These are phyloP conservation scores for Elaeis oleifera DNA, from an alignment of 202 grass and related monocot genomes.

Conservation along the genomic window DNA sequence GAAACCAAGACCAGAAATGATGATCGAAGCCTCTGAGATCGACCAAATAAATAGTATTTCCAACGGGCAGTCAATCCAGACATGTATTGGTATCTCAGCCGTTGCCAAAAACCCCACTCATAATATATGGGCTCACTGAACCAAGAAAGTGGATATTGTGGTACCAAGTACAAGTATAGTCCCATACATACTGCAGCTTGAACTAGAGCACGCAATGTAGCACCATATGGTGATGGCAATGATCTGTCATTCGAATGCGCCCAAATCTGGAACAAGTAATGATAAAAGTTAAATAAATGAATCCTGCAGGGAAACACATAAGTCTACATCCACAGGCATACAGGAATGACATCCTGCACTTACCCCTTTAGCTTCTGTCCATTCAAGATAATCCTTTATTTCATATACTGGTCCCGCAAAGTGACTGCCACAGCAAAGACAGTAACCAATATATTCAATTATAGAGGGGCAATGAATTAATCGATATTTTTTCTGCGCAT, in stretches of 20 bases:
- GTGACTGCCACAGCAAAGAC: constrained; percentile 93
- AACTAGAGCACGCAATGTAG: constrained; percentile 67
- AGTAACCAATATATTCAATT: constrained; percentile 97
- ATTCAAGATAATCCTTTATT: constrained; percentile 97
- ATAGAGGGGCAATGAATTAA: constrained; percentile 62
- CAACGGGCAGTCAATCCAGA: constrained; percentile 91
- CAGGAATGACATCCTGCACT: constrained; percentile 1
- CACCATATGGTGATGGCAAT: constrained; percentile 52
- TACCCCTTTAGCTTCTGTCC: constrained; percentile 86
- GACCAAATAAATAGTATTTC: constrained; percentile 99
- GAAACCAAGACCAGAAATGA: constrained; percentile 86
- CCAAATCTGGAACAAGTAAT: constrained; percentile 48
- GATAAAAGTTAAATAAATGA: neutral
- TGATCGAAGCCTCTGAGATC: constrained; percentile 75
- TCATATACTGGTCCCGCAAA: constrained; percentile 94
- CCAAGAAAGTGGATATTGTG: constrained; percentile 68
- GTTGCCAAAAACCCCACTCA: constrained; percentile 81
- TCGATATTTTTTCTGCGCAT: constrained; percentile 73
- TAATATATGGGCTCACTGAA: constrained; percentile 74
- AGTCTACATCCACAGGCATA: neutral
- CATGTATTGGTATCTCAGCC: constrained; percentile 91
- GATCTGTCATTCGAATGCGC: constrained; percentile 24
- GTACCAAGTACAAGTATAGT: constrained; percentile 68
- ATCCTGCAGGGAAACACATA: constrained; percentile 21
- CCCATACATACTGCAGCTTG: constrained; percentile 90